Base-by-base conservation (phyloP, 257 asterid genomes). In the Prunella vulgaris region DNA sequence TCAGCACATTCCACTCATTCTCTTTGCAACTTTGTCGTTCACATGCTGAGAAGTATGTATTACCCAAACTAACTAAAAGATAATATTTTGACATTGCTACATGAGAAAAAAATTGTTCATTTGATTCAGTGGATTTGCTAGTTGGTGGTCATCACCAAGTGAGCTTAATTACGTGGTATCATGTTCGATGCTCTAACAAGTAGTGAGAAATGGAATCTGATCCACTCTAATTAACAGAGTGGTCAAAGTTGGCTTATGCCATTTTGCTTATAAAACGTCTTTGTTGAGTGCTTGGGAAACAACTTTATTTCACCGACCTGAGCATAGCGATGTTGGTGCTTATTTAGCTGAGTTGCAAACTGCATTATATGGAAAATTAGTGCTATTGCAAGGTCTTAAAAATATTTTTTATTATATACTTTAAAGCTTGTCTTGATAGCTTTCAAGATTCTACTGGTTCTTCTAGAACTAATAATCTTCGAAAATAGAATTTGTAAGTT, bases 1-100 rank as follows among this genome's bases (percentile, higher is more conserved):
- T 90, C 79, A 90, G 97, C 93, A 93, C 99, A 51, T 93, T 93
- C 81, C 99, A 93, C 81, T 93, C 99, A 18, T 93, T 90, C 74
- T 88, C 96, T 53, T 83, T 93, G 88, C 97, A 90, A 77, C 95
- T 93, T 74, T 93, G 99, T 73, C 96, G 95, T 66, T 71, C 66
- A 72, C 97, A 93, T 85, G 97, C 99, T 66, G 96, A 88, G 77
- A 93, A 90, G 99, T 93, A 87, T 58, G 90, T 77, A 69, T 54
- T 67, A 66, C 32, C 69, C 69, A 51, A 72, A 60, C 69, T 72
- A 64, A 57, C 51, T 60, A 30, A 18, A 44, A 38, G 10, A 25
- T 6, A 63, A 13, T 8, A 1, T 42, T 3, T 42, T n/a, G 59
- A 33, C 57, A 66, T 59, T 65, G 46, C 70, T 61, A 35, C 27